Conservation (phyloP, 2,329 filamentous ascomycete genomes). For the Chaetomium olivaceum region DNA sequence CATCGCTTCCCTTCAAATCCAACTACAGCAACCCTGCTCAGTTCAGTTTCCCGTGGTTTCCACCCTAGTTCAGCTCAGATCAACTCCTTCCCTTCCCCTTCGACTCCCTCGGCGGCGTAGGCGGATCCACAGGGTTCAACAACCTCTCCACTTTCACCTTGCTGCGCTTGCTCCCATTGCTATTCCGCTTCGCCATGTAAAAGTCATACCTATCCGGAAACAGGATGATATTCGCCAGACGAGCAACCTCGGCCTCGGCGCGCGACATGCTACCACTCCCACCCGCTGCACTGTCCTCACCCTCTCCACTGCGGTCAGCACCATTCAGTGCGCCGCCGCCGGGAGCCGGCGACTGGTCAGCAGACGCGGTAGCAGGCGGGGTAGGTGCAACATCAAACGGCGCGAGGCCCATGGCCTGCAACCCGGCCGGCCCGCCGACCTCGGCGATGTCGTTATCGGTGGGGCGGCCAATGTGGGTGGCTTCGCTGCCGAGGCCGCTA, state of each 20-base stretch:
- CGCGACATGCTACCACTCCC: constrained; percentile 25
- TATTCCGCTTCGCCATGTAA: constrained; percentile 45
- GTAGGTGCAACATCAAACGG: constrained; percentile 50
- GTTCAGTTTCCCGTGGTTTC: neutral
- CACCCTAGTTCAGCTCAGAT: neutral
- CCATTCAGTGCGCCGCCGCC: constrained; percentile 25
- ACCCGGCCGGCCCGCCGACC: constrained; percentile 51
- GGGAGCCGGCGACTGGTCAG: neutral
- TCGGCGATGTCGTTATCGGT: constrained; percentile 54
- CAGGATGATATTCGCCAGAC: constrained; percentile 57
- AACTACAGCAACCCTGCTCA: neutral
- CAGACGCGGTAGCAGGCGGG: constrained; percentile 34
- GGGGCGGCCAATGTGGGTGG: constrained; percentile 50
- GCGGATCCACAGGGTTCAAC: constrained; percentile 2
- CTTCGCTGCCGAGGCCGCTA: constrained; percentile 52
- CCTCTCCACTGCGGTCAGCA: constrained; percentile 31
- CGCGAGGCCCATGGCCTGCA: constrained; percentile 60
- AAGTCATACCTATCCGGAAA: constrained; percentile 56
- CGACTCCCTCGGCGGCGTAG: neutral
- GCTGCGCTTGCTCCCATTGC: constrained; percentile 26
- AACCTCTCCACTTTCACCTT: constrained; percentile 17
- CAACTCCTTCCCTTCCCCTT: constrained; percentile 1
- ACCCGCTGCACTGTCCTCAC: constrained; percentile 28
- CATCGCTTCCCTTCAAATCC: neutral
- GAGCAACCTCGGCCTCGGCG: constrained; percentile 54